A percentile compares a stretch with the other conserved stretches of the same genome.
These are phyloP conservation scores for Blastocladiella britannica DNA, from an alignment of 192 early-diverging fungal species.

Conservation along the genomic window DNA sequence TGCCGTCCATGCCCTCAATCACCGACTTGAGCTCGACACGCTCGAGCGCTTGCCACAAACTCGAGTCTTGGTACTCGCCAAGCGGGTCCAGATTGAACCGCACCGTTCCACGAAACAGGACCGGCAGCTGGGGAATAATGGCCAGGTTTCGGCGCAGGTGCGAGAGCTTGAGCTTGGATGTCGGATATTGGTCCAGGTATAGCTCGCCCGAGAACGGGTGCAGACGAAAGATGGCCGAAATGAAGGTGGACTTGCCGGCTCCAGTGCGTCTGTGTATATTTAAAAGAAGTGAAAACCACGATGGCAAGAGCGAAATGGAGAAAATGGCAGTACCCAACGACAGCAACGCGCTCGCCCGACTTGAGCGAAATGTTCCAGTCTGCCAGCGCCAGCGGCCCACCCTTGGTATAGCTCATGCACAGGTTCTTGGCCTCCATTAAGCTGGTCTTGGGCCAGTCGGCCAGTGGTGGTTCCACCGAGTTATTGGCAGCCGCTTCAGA, in stretches of 20 bases:
- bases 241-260: slow-evolving; percentile 47
- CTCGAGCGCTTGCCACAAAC: slow-evolving; percentile 41
- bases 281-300: too few species aligned
- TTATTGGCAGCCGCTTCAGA: too few species aligned
- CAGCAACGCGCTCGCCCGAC: slow-evolving; percentile 48
- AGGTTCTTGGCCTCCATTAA: slow-evolving; percentile 33
- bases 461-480: slow-evolving; percentile 13
- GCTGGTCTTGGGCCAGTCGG: slow-evolving; percentile 39
- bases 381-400: slow-evolving; percentile 22
- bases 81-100: slow-evolving; percentile 67
- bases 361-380: slow-evolving; percentile 37
- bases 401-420: slow-evolving; percentile 29
- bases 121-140: slow-evolving; percentile 46
- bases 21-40: slow-evolving; percentile 23
- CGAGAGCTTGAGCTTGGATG: slow-evolving; percentile 25
- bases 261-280: too few species aligned
- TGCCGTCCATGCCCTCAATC: background rate
- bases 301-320: too few species aligned
- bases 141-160: slow-evolving; percentile 29
- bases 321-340: too few species aligned
- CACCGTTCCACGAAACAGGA: slow-evolving; percentile 40
- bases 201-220: slow-evolving; percentile 41
- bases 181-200: slow-evolving; percentile 42
- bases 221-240: slow-evolving; percentile 48
- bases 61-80: slow-evolving; percentile 35